These are phyloP conservation scores for Candida morakotiae DNA, from an alignment of 805 yeast species.

Conservation along the genomic window DNA sequence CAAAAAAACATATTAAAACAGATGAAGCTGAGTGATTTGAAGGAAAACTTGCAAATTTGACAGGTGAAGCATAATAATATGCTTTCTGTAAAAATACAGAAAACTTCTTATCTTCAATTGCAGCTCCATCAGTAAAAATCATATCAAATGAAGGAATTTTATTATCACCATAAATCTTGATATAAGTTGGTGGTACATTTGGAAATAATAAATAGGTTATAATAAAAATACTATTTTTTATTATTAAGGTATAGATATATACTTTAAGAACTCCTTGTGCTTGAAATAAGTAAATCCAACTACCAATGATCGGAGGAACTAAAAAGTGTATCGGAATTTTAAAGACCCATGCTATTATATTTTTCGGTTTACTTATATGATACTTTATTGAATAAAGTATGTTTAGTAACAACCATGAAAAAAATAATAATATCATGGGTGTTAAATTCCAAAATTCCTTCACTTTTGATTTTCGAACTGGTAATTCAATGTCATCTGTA, in stretches of 20 bases:
- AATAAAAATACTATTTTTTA: conserved; percentile 58
- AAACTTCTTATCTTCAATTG: conserved; percentile 58
- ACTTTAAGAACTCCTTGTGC: conserved; percentile 57
- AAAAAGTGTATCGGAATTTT: conserved; percentile 60
- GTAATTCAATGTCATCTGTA: conserved; percentile 1
- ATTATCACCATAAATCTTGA: conserved; percentile 56
- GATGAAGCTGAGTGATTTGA: conserved; percentile 68
- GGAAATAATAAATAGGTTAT: conserved; percentile 60
- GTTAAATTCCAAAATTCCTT: conserved; percentile 22
- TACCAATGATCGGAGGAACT: conserved; percentile 57
- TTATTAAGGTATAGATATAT: conserved; percentile 53
- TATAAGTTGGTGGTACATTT: conserved; percentile 74
- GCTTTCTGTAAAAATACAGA: conserved; percentile 57
- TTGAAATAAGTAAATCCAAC: conserved; percentile 63
- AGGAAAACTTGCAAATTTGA: conserved; percentile 65
- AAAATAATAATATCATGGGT: conserved; percentile 38
- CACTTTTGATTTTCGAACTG: not conserved
- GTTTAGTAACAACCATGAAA: conserved; percentile 49
- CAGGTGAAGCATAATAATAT: conserved; percentile 65
- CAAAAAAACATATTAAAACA: conserved; percentile 41
- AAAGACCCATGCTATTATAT: conserved; percentile 56
- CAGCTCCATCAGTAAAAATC: conserved; percentile 71
- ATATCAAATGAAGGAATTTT: conserved; percentile 54
- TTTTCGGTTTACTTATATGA: conserved; percentile 43
- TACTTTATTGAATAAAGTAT: conserved; percentile 37